Percentiles rank a stretch among this genome's conserved stretches.
These are phyloP conservation scores for Beauveria sp. DNA, from an alignment of 2,329 filamentous ascomycete genomes.

Conservation along the genomic window DNA sequence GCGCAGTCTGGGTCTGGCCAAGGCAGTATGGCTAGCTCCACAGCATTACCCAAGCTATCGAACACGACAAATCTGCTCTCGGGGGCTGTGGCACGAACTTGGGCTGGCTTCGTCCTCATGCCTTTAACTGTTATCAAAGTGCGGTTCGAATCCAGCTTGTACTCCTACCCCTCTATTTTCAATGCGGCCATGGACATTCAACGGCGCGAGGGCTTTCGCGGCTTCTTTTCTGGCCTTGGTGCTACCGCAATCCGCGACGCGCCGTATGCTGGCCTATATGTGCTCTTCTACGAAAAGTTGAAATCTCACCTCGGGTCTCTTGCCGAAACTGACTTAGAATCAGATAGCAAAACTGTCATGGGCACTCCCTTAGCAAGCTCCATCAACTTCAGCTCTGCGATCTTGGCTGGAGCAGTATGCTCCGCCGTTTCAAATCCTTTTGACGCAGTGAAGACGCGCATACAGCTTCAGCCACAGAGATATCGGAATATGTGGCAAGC, in stretches of 20 bases:
- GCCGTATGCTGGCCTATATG: conserved; percentile 93
- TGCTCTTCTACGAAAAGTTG: conserved; percentile 83
- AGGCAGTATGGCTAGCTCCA: conserved; percentile 40
- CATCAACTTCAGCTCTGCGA: conserved; percentile 81
- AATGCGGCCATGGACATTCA: conserved; percentile 70
- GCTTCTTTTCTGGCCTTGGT: conserved; percentile 90
- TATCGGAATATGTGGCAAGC: conserved; percentile 82
- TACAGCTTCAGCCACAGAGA: conserved; percentile 77
- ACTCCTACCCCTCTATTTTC: conserved; percentile 70
- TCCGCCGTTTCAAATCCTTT: conserved; percentile 93
- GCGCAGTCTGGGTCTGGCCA: conserved; percentile 16
- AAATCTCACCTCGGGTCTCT: conserved; percentile 52
- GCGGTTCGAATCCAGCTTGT: conserved; percentile 83
- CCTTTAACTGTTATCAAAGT: conserved; percentile 95
- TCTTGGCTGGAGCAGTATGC: conserved; percentile 71
- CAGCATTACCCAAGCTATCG: conserved; percentile 71
- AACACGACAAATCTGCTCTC: conserved; percentile 80
- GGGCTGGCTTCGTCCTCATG: conserved; percentile 88
- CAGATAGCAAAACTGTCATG: conserved; percentile 20
- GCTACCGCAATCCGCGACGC: conserved; percentile 90
- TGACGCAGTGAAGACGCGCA: conserved; percentile 89
- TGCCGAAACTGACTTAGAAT: neutral
- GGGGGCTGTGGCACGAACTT: conserved; percentile 74
- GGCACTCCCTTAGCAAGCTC: conserved; percentile 38
- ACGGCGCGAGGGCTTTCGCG: conserved; percentile 62